Conservation (phyloP, 2,329 filamentous ascomycete species). For the Penicillium sp. region DNA sequence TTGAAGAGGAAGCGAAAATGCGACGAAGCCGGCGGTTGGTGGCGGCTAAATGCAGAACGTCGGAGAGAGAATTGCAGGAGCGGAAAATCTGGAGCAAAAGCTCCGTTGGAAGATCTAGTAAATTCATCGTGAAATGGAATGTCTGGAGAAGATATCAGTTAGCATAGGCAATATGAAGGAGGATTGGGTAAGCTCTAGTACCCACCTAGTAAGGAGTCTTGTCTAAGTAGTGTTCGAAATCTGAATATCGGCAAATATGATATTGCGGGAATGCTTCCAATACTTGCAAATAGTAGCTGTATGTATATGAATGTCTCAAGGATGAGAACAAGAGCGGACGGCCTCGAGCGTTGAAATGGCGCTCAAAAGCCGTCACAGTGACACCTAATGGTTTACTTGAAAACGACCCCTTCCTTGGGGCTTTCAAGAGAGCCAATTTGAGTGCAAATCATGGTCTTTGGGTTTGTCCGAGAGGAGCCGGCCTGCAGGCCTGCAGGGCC, state of each 20-base stretch:
- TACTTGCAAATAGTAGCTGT: not conserved
- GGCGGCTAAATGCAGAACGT: constrained; percentile 52
- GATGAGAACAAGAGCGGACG: constrained; percentile 8
- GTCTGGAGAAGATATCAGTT: not conserved
- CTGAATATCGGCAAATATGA: not conserved
- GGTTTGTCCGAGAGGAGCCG: not conserved
- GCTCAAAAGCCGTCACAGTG: constrained; percentile 19
- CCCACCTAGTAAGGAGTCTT: not conserved
- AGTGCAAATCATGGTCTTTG: constrained; percentile 2
- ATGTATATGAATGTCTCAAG: not conserved
- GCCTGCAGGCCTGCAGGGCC: constrained; percentile 20
- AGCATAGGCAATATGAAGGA: not conserved
- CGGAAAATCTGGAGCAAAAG: constrained; percentile 55
- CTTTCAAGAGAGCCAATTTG: constrained; percentile 15
- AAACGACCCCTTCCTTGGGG: constrained; percentile 32
- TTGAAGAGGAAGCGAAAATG: constrained; percentile 52
- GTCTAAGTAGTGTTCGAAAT: not conserved
- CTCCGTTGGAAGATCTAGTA: constrained; percentile 56
- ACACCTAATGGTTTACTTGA: constrained; percentile 21
- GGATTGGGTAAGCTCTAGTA: not conserved
- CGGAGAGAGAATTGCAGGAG: constrained; percentile 49
- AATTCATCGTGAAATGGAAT: constrained; percentile 41
- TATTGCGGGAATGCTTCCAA: not conserved
- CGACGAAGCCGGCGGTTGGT: constrained; percentile 53
- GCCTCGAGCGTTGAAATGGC: constrained; percentile 15